These are phyloP conservation scores for Lophiotrema nucula DNA, from an alignment of 495 filamentous ascomycete genomes.

Conservation along the genomic window DNA sequence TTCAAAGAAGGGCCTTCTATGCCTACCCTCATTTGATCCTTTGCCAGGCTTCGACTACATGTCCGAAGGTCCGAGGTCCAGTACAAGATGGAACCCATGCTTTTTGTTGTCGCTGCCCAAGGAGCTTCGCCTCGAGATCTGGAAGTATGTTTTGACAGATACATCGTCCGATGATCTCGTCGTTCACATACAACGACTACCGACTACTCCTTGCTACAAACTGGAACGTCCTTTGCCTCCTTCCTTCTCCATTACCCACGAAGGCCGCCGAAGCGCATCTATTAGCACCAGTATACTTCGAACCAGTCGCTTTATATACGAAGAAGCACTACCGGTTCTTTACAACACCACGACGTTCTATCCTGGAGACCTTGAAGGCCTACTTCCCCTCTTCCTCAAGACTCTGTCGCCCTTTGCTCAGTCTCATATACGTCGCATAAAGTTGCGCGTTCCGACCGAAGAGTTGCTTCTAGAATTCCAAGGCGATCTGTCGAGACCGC, in stretches of 20 bases:
- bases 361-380: slow-evolving; percentile 11
- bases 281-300: slow-evolving; percentile 13
- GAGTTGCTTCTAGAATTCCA: too few relatives aligned
- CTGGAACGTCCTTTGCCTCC: background rate
- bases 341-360: slow-evolving; percentile 19
- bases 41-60: too few relatives aligned
- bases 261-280: background rate
- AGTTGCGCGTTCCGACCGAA: background rate
- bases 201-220: background rate
- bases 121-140: slow-evolving; percentile 25
- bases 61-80: too few relatives aligned
- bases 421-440: slow-evolving; percentile 12
- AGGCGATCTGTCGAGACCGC: background rate
- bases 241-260: background rate
- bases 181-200: slow-evolving; percentile 16
- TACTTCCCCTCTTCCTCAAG: slow-evolving; percentile 21
- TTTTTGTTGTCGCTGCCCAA: slow-evolving; percentile 6
- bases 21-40: too few relatives aligned
- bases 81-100: too few relatives aligned
- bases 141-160: slow-evolving; percentile 18
- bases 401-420: slow-evolving; percentile 5
- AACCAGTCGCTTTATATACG: slow-evolving; percentile 11
- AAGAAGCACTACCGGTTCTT: slow-evolving; percentile 27
- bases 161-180: background rate
- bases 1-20: too few relatives aligned